Percentiles rank a stretch among this genome's conserved stretches.
These are phyloP conservation scores for Ophioceras dolichostomum DNA, from an alignment of 2,329 filamentous ascomycete genomes.

Conservation along the genomic window DNA sequence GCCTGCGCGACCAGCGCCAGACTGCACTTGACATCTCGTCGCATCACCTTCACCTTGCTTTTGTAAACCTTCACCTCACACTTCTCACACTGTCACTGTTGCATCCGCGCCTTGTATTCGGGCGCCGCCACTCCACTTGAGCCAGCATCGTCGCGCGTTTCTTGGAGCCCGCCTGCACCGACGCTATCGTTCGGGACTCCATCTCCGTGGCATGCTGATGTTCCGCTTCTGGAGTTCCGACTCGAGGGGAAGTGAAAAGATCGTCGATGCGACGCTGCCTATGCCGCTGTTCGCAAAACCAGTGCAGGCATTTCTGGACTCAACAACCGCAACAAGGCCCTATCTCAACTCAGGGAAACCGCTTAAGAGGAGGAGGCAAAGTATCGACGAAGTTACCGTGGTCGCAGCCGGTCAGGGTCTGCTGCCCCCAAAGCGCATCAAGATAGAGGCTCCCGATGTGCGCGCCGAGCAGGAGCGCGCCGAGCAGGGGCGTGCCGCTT, in stretches of 20 bases:
- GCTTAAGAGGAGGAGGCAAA: slow-evolving; percentile 9
- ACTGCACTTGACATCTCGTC: background rate
- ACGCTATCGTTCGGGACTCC: no score
- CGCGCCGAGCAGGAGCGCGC: slow-evolving; percentile 1
- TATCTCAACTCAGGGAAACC: background rate
- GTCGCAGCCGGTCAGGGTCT: background rate
- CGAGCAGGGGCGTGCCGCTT: background rate
- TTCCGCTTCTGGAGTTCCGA: slow-evolving; percentile 51
- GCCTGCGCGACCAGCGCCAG: slow-evolving; percentile 2
- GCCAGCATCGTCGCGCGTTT: no score
- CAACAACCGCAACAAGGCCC: background rate
- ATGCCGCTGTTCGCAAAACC: slow-evolving; percentile 22
- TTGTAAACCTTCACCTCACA: no score
- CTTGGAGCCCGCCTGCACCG: no score
- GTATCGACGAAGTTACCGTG: slow-evolving; percentile 1
- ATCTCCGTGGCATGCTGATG: slow-evolving; percentile 28
- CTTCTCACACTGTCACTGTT: no score
- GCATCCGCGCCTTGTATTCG: no score
- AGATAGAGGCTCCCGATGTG: slow-evolving; percentile 19
- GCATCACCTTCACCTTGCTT: no score
- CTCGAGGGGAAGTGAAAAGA: slow-evolving; percentile 42
- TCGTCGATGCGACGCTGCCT: slow-evolving; percentile 27
- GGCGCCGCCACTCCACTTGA: no score
- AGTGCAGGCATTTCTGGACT: slow-evolving; percentile 1
- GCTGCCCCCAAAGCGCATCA: slow-evolving; percentile 10